phyloP scores from a whole-genome alignment of 352 stramenopile genomes.

The Pythium rishiriense region DNA sequence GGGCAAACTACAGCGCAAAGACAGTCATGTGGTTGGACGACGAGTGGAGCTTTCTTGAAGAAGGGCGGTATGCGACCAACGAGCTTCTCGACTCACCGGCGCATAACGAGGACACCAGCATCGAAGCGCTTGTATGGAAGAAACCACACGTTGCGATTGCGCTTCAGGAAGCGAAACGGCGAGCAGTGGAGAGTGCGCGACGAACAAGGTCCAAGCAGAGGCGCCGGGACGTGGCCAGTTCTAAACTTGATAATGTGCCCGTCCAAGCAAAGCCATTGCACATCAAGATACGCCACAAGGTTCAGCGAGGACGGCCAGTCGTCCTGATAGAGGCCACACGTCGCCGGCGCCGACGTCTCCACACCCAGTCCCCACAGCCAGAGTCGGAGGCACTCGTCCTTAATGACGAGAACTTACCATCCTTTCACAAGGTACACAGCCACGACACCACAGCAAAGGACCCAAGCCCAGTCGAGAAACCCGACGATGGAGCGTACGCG shows the following conservation, averaged over 20 bases:
- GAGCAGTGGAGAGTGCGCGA: not conserved
- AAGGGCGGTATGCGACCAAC: slow-evolving; percentile 31
- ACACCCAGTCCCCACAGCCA: no score
- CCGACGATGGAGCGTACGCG: not conserved
- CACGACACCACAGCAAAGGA: not conserved
- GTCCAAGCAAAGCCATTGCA: not conserved
- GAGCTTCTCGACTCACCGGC: slow-evolving; percentile 20
- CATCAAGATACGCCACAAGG: no score
- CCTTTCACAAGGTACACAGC: not conserved
- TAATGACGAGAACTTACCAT: not conserved
- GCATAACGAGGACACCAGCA: slow-evolving; percentile 24
- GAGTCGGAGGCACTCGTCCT: no score
- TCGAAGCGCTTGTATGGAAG: slow-evolving; percentile 39
- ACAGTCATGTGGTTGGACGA: slow-evolving; percentile 42
- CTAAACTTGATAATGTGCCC: no score
- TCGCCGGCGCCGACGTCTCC: no score
- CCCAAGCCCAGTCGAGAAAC: not conserved
- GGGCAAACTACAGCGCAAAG: not conserved
- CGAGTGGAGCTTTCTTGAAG: slow-evolving; percentile 50
- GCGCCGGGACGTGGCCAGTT: not conserved
- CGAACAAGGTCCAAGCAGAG: not conserved
- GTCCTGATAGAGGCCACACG: no score
- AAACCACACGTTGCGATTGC: slow-evolving; percentile 37
- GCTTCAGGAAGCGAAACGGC: slow-evolving; percentile 30
- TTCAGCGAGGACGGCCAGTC: no score